phyloP scores from a whole-genome alignment of 768 basidiomycete species.

The Boletus rufocinnamomeus region DNA sequence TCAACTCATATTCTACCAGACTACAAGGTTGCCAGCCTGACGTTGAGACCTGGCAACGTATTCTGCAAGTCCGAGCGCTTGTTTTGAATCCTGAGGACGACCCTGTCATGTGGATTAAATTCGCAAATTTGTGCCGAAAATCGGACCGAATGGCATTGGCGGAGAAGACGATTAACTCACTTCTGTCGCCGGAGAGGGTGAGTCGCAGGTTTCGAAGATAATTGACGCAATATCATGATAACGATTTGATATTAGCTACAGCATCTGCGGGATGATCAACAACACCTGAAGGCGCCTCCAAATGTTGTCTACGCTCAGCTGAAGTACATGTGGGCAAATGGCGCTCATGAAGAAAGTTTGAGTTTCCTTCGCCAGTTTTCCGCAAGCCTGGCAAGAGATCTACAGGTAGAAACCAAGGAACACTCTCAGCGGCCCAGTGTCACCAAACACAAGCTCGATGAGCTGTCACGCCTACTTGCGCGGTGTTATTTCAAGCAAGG shows the following conservation, averaged over 20 bases:
- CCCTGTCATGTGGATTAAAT: constrained; percentile 98
- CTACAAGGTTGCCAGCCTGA: constrained; percentile 96
- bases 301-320: constrained; percentile 95
- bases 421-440: constrained; percentile 51
- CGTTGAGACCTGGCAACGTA: constrained; percentile 98
- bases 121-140: constrained; percentile 96
- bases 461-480: constrained; percentile 86
- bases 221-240: neutral
- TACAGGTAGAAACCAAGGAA: constrained; percentile 61
- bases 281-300: constrained; percentile 77
- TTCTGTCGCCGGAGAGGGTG: constrained; percentile 75
- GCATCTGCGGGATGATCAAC: constrained; percentile 52
- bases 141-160: constrained; percentile 92
- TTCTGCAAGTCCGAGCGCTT: constrained; percentile 92
- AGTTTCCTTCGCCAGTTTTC: constrained; percentile 83
- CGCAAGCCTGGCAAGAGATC: constrained; percentile 68
- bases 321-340: constrained; percentile 94
- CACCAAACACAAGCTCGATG: constrained; percentile 59
- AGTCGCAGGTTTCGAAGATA: constrained; percentile 17
- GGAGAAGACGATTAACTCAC: constrained; percentile 93
- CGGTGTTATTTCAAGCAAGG: constrained; percentile 97
- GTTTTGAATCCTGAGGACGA: constrained; percentile 93
- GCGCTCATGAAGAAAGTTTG: constrained; percentile 76
- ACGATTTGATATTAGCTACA: constrained; percentile 36
- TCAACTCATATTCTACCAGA: constrained; percentile 40